These are phyloP conservation scores for Fraxinus anomala DNA, from an alignment of 257 asterid species.

Conservation along the genomic window DNA sequence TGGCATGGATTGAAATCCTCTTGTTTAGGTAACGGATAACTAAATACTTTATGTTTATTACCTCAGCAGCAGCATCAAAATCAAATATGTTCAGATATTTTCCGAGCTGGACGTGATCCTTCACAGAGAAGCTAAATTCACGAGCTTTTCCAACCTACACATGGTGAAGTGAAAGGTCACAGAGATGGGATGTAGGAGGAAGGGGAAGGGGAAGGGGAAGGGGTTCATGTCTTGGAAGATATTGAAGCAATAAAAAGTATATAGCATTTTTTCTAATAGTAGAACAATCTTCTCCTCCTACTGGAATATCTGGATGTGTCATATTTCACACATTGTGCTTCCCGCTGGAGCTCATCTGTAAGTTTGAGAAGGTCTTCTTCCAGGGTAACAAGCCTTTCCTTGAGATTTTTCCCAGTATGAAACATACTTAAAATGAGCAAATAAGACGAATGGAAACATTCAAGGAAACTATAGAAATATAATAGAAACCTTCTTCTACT, in stretches of 20 bases:
- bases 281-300: constrained; percentile 82
- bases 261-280: constrained; percentile 70
- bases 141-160: constrained; percentile 71
- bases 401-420: constrained; percentile 68
- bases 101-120: constrained; percentile 92
- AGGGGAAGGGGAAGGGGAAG: background rate
- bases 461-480: constrained; percentile 15
- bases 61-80: constrained; percentile 98
- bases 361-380: constrained; percentile 84
- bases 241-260: constrained; percentile 17
- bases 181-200: background rate
- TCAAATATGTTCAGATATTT: constrained; percentile 79
- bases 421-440: constrained; percentile 23
- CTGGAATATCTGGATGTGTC: constrained; percentile 92
- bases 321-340: constrained; percentile 89
- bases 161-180: background rate
- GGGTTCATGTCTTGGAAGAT: background rate
- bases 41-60: constrained; percentile 43
- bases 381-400: constrained; percentile 72
- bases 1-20: too few relatives aligned
- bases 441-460: constrained; percentile 9
- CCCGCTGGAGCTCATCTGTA: constrained; percentile 79
- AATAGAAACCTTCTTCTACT: constrained; percentile 79
- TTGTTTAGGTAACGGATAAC: background rate
- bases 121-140: constrained; percentile 70